A percentile compares a stretch with the other conserved stretches of the same genome.
phyloP scores from a whole-genome alignment of 1,139 yeast species.

The Kodamaea plutei region DNA sequence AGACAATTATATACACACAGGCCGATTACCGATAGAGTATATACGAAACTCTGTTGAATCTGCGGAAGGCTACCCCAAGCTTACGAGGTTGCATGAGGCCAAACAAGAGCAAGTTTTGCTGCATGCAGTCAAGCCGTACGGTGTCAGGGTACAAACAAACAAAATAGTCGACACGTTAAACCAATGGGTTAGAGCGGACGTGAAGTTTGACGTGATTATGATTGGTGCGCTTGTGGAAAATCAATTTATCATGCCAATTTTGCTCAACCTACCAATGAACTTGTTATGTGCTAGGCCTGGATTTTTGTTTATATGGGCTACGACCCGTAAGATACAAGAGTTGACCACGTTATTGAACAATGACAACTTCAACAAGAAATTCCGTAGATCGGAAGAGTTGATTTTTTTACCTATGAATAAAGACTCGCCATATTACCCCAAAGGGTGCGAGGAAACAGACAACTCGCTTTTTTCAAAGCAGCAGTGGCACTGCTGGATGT shows the following conservation, averaged over 20 bases:
- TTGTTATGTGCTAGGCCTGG: slow-evolving; percentile 81
- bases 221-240: slow-evolving; percentile 79
- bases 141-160: slow-evolving; percentile 50
- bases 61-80: slow-evolving; percentile 80
- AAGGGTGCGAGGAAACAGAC: slow-evolving; percentile 19
- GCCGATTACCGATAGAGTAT: slow-evolving; percentile 52
- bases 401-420: slow-evolving; percentile 62
- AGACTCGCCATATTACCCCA: slow-evolving; percentile 58
- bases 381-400: slow-evolving; percentile 84
- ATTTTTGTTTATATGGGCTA: slow-evolving; percentile 81
- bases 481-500: slow-evolving; percentile 98
- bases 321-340: slow-evolving; percentile 65
- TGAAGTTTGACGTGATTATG: slow-evolving; percentile 86
- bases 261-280: slow-evolving; percentile 65
- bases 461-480: slow-evolving; percentile 38
- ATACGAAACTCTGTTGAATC: slow-evolving; percentile 64
- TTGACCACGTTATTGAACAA: slow-evolving; percentile 53
- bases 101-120: slow-evolving; percentile 47
- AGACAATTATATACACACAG: slow-evolving; percentile 62
- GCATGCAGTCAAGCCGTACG: slow-evolving; percentile 62
- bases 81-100: slow-evolving; percentile 61
- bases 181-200: slow-evolving; percentile 53
- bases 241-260: slow-evolving; percentile 57
- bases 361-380: slow-evolving; percentile 56
- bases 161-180: slow-evolving; percentile 54